Evolutionary conservation across 345 rosid genomes (phyloP).

Genomic region (Eucalyptus fibrosa): DNA sequence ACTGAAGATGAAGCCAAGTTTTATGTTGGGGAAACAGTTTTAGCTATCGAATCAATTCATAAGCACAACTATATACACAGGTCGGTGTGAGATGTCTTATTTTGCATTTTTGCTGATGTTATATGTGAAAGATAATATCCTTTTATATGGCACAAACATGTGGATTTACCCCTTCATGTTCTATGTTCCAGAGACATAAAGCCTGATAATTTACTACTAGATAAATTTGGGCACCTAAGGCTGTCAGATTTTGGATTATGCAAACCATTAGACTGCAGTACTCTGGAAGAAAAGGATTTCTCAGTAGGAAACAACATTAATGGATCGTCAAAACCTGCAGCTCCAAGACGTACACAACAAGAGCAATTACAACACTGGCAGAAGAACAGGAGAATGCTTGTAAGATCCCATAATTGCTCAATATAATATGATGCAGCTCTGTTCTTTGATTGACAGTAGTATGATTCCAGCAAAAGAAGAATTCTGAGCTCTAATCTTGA

Average conservation of each 20-base stretch:
- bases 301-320: conserved; percentile 19
- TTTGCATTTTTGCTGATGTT: neutral
- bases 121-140: neutral
- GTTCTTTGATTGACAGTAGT: neutral
- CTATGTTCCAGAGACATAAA: conserved; percentile 64
- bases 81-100: conserved; percentile 12
- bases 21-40: conserved; percentile 78
- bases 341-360: conserved; percentile 71
- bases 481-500: neutral
- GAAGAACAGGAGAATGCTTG: conserved; percentile 88
- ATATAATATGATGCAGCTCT: neutral
- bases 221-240: conserved; percentile 74
- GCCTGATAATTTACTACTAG: conserved; percentile 91
- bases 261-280: conserved; percentile 85
- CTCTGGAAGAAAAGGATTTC: conserved; percentile 67
- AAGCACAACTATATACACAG: conserved; percentile 88
- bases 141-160: neutral
- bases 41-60: conserved; percentile 92
- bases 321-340: conserved; percentile 13
- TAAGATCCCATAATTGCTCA: conserved; percentile 9
- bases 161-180: neutral
- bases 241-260: conserved; percentile 95
- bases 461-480: neutral
- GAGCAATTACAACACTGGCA: conserved; percentile 93
- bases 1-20: conserved; percentile 83